Conservation (phyloP, 1,284 basidiomycete genomes). For the Ceratobasidium sp. region DNA sequence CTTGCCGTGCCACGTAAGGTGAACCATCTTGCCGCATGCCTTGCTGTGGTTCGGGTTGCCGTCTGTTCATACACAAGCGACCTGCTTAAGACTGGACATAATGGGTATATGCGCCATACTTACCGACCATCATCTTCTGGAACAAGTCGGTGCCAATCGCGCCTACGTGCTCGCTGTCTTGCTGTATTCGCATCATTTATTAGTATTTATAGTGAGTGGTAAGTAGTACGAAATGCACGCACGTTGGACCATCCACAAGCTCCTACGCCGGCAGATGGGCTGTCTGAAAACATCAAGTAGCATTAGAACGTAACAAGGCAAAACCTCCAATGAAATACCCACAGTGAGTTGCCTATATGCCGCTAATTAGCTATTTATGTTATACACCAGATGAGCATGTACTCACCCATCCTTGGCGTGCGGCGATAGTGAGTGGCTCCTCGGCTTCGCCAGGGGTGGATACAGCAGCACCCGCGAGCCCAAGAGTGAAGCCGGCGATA, state of each 20-base stretch:
- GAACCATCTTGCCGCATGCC: background rate
- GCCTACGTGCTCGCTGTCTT: background rate
- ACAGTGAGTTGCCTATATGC: slow-evolving; percentile 9
- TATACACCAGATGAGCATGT: background rate
- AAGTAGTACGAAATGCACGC: background rate
- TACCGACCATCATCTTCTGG: slow-evolving; percentile 1
- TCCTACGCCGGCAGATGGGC: background rate
- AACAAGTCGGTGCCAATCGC: slow-evolving; percentile 4
- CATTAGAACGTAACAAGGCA: background rate
- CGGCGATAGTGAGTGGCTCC: background rate
- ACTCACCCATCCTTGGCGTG: background rate
- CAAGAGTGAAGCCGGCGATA: background rate
- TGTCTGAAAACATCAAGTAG: background rate
- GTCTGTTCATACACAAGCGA: background rate
- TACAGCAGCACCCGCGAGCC: background rate
- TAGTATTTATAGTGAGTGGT: background rate
- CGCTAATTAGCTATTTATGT: background rate
- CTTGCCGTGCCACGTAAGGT: background rate
- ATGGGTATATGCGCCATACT: background rate
- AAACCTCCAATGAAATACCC: background rate
- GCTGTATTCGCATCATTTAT: background rate
- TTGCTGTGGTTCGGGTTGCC: slow-evolving; percentile 4
- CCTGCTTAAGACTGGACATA: background rate
- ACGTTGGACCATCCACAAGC: slow-evolving; percentile 28
- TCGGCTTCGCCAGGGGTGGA: background rate